Base-by-base conservation (phyloP, 164 flowering plant genomes). In the Annona cherimola region DNA sequence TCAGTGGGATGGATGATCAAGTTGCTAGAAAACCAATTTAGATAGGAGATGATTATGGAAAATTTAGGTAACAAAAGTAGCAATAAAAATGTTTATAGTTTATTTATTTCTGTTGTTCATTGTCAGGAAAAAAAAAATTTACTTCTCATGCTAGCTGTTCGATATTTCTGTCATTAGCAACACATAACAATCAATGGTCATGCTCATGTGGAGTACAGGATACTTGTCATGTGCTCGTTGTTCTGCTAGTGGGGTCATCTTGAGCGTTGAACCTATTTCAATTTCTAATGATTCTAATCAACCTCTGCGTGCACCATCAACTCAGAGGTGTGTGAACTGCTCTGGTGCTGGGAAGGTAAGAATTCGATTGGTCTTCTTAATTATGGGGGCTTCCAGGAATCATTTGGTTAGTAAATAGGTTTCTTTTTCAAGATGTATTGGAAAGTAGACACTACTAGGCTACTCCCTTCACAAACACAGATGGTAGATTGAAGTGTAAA, bases 261-360 rank as follows among this genome's bases (percentile, higher is more conserved):
- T 89, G 82, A 84, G 79, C 67, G 73, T 83, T 44, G 89, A 90
- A 71, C 92, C 98, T 35, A 80, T 89, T 67, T 81, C 87, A 65
- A 71, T 82, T 71, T 66, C 82, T 1, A 76, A 74, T 67, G 78
- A 76, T 67, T 78, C 90, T 63, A 75, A 82, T 75, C 71, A 71
- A n/a, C 93, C 94, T 70, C 71, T 91, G 70, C 77, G 76, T 73
- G 86, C 79, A 41, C 93, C 93, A 2, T 86, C 88, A 62, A 87
- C 92, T 54, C 73, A 74, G 75, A 89, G 98, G 79, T 92, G 98
- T 79, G 73, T 70, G 44, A 92, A 87, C 75, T 94, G 98, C 84
- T 94, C 97, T 14, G 98, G 98, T 18, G 84, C 94, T 35, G 98
- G 97, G 78, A 94, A 92, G 97, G 98, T 92, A 90, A 41, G 39